Conservation (phyloP, 1,284 basidiomycete genomes). For the Irpex sp. region DNA sequence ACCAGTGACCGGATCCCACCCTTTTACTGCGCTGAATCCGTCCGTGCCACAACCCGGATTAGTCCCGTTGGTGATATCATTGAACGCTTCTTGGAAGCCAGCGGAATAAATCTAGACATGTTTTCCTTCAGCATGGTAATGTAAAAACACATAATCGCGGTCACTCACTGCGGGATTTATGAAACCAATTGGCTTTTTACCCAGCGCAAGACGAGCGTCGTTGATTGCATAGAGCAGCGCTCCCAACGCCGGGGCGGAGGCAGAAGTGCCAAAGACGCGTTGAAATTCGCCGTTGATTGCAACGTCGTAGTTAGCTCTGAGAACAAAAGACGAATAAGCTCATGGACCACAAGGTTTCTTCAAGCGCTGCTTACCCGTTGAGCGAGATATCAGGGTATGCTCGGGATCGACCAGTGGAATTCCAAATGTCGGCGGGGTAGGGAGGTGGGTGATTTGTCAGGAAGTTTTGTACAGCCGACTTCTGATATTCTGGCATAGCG, state of each 20-base stretch:
- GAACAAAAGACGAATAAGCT: neutral
- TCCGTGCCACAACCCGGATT: slow-evolving; percentile 55
- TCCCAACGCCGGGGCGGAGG: slow-evolving; percentile 40
- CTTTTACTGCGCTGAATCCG: slow-evolving; percentile 42
- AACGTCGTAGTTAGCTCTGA: slow-evolving; percentile 24
- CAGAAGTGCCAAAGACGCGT: slow-evolving; percentile 44
- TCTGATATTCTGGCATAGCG: slow-evolving; percentile 37
- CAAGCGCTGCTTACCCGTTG: slow-evolving; percentile 12
- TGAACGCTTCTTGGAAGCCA: slow-evolving; percentile 30
- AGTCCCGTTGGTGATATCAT: slow-evolving; percentile 50
- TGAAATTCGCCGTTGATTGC: slow-evolving; percentile 40
- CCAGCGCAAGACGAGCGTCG: slow-evolving; percentile 43
- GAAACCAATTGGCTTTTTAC: slow-evolving; percentile 29
- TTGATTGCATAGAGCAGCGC: slow-evolving; percentile 59
- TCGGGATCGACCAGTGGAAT: slow-evolving; percentile 21
- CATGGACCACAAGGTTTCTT: too few relatives aligned
- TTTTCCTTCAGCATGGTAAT: neutral
- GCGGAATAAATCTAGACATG: neutral
- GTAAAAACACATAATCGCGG: neutral
- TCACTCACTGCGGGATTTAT: neutral
- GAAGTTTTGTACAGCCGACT: slow-evolving; percentile 25
- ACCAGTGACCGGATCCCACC: slow-evolving; percentile 35
- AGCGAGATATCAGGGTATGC: slow-evolving; percentile 31
- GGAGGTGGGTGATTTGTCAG: slow-evolving; percentile 26
- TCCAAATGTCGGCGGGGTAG: slow-evolving; percentile 26